Conservation (phyloP, 1,284 basidiomycete species). For the Pulchroboletus neoregius region DNA sequence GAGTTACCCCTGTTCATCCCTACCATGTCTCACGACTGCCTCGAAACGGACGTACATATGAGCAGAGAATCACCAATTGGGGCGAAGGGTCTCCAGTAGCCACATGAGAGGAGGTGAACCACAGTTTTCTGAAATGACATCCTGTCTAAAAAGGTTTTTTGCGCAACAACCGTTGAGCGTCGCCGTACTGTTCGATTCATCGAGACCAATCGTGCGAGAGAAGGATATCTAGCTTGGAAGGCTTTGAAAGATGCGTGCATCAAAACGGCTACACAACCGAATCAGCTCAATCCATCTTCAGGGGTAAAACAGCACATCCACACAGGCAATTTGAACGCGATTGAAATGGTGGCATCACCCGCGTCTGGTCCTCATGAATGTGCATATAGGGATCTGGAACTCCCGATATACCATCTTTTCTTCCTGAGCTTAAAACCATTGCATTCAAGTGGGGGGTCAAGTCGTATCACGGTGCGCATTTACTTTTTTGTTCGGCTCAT, state of each 20-base stretch:
- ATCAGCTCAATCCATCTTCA: no score
- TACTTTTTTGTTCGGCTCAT: no score
- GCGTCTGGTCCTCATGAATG: no score
- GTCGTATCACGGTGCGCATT: no score
- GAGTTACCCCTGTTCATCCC: slow-evolving; percentile 4
- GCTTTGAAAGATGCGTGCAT: slow-evolving; percentile 44
- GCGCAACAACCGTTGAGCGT: slow-evolving; percentile 62
- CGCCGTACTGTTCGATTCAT: slow-evolving; percentile 79
- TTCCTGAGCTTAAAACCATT: no score
- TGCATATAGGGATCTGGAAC: no score
- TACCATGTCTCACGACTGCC: slow-evolving; percentile 48
- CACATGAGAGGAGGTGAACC: slow-evolving; percentile 89
- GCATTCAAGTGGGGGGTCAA: no score
- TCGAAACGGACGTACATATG: slow-evolving; percentile 88
- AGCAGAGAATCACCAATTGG: slow-evolving; percentile 94
- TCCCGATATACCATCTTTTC: no score
- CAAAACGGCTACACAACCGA: no score
- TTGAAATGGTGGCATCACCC: no score
- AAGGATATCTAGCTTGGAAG: slow-evolving; percentile 68
- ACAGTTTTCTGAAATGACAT: slow-evolving; percentile 68
- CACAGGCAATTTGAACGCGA: no score
- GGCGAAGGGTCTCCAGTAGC: slow-evolving; percentile 71
- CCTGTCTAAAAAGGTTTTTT: slow-evolving; percentile 81
- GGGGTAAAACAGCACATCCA: no score
- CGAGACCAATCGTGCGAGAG: slow-evolving; percentile 98